Evolutionary conservation across 2,329 filamentous ascomycete species (phyloP), one percentile per base, ranked within the genome.

Genomic region (Exophiala viscosa): DNA sequence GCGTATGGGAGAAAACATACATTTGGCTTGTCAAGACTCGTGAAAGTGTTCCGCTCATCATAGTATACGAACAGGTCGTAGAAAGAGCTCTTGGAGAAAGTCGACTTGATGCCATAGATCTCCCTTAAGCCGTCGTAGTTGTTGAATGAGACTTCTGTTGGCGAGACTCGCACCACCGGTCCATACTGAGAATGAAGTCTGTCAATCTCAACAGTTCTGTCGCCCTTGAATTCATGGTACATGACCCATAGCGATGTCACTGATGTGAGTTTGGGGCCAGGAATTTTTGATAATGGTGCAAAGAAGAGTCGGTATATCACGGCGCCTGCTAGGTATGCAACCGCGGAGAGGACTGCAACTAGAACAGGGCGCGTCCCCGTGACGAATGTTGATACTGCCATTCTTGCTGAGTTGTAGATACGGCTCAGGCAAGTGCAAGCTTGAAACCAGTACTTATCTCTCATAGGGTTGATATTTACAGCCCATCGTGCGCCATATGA

Each of bases 111-210:
- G 15, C 85, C 76, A 67, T 89, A 90, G 17, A 90, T 75, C 1
- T 78, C 77, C 43, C 78, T 63, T 17, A 71, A 71, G 1, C 80
- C 78, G 35, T 81, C 76, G 4, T 84, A 71, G 54, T 78, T 81
- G 63, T 85, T 83, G 38, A 90, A 75, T 33, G 84, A 87, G 56
- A 91, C 69, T 62, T 90, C 86, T 14, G 73, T 75, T 0, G 86
- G 86, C 0, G 76, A 83, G 1, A 89, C 68, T 31, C 84, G 76
- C 6, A 89, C 72, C 14, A 88, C 73, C 0, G 83, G 78, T 0
- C 84, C 85, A 1, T 82, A 68, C n/a, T 68, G 71, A 15, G 72
- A 66, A 64, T 87, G 83, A 2, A 81, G 82, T 1, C 69, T 75
- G 58, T 83, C 77, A 4, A 90, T 74, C 0, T 77, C 80, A 13